phyloP scores from a whole-genome alignment of 2,329 filamentous ascomycete genomes.

The Macrophomina pseudophaseolina region DNA sequence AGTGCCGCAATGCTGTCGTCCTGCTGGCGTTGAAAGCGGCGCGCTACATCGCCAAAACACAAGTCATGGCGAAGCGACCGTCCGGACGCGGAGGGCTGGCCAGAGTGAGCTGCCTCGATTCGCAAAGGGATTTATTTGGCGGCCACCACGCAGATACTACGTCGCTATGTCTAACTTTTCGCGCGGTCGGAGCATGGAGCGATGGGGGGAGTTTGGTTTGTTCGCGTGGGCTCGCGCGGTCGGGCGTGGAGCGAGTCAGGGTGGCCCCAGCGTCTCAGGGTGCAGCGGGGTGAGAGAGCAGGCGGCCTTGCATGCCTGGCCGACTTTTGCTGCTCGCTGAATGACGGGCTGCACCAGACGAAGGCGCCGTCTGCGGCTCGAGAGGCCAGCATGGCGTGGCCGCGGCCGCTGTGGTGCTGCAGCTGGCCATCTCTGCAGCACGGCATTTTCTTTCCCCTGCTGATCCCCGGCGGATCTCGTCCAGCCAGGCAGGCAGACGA shows the following conservation, averaged over 20 bases:
- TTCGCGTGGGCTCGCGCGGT: not conserved
- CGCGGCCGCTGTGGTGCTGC: not conserved
- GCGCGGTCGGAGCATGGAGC: too few relatives aligned
- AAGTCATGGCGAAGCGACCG: too few relatives aligned
- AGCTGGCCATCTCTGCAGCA: not conserved
- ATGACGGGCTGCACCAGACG: not conserved
- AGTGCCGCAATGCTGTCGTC: too few relatives aligned
- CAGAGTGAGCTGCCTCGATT: too few relatives aligned
- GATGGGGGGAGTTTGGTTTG: not conserved
- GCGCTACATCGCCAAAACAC: too few relatives aligned
- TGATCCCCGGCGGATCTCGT: conserved; percentile 18
- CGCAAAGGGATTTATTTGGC: too few relatives aligned
- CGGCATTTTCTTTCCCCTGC: conserved; percentile 2
- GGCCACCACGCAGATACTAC: too few relatives aligned
- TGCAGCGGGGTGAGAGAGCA: not conserved
- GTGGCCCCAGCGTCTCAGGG: not conserved
- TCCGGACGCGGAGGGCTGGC: too few relatives aligned
- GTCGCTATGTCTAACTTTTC: too few relatives aligned
- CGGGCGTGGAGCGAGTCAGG: not conserved
- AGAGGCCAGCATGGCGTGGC: not conserved
- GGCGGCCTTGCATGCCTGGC: not conserved
- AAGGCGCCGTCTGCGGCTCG: not conserved
- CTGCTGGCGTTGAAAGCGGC: too few relatives aligned
- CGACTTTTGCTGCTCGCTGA: not conserved
- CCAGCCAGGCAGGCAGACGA: conserved; percentile 8